phyloP scores from a whole-genome alignment of 2,329 filamentous ascomycete genomes.

The Pestalotiopsis sp. region DNA sequence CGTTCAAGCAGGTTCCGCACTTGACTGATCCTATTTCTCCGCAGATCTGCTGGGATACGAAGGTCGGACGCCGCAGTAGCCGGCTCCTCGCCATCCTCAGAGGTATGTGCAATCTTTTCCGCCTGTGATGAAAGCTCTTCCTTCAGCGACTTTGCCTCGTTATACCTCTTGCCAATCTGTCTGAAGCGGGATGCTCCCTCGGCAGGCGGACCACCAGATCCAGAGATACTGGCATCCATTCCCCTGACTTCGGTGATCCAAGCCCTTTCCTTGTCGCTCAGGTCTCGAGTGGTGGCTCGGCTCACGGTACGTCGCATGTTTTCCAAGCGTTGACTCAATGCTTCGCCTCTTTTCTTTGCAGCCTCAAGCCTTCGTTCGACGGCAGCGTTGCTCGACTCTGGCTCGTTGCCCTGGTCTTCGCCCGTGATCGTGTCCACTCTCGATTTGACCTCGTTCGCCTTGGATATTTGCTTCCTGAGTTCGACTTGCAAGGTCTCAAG shows the following conservation, averaged over 20 bases:
- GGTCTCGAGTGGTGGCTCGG: conserved; percentile 49
- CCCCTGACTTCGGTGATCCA: conserved; percentile 48
- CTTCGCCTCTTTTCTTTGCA: conserved; percentile 48
- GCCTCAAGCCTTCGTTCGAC: conserved; percentile 57
- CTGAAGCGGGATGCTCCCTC: conserved; percentile 42
- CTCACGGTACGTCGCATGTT: conserved; percentile 42
- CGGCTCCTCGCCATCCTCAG: conserved; percentile 29
- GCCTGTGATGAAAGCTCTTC: conserved; percentile 56
- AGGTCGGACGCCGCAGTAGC: conserved; percentile 42
- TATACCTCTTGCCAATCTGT: conserved; percentile 58
- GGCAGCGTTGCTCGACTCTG: conserved; percentile 56
- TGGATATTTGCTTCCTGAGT: conserved; percentile 67
- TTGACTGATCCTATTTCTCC: conserved; percentile 64
- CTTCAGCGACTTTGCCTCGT: conserved; percentile 57
- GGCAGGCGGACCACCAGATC: conserved; percentile 30
- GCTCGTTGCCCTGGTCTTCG: conserved; percentile 54
- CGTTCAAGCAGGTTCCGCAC: conserved; percentile 66
- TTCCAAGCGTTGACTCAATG: conserved; percentile 56
- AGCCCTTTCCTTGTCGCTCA: conserved; percentile 64
- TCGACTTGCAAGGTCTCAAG: conserved; percentile 71
- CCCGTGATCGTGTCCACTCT: conserved; percentile 70
- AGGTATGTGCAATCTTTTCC: conserved; percentile 39
- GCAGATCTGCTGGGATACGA: conserved; percentile 61
- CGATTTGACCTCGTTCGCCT: conserved; percentile 65
- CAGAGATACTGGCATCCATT: conserved; percentile 43